Evolutionary conservation across 2,329 filamentous ascomycete species (phyloP), one percentile per base, ranked within the genome.

Genomic region (Sporothrix luriei): DNA sequence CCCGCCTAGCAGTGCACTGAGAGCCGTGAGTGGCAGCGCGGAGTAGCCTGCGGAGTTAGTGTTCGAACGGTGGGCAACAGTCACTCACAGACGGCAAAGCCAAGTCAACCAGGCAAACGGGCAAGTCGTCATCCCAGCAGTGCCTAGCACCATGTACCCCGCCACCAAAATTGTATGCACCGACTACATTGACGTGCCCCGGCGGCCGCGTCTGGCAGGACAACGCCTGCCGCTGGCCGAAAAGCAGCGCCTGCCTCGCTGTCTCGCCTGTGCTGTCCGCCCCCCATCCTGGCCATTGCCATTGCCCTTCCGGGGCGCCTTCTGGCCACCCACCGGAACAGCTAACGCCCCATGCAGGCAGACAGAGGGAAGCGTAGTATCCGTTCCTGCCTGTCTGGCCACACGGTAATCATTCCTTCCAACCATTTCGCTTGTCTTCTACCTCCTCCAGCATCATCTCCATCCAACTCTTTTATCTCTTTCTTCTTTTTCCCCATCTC

Each of bases 91-190:
- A 48, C 46, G 9, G 48, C 16, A 10, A 13, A 49, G 48, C 51
- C 24, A 14, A 38, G 54, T 16, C 54, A 57, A 10, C 54, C 57
- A 68, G 67, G 67, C 55, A 62, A 68, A 48, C 26, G 29, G 24
- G 33, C 59, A 74, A 74, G 72, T 77, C 77, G 77, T 78, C 76
- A 78, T 77, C 75, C 74, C 68, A 73, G 72, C 75, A 72, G 76
- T 75, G 75, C 76, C 76, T 77, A 72, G 70, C 59, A 33, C 10
- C 13, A 68, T 52, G 72, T 73, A 73, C 68, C 57, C 10, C 55
- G 16, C 49, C 57, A 64, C 29, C 5, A 33, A 10, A 26, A 40
- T 59, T 62, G 62, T 48, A 33, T 67, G 62, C 43, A 54, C 1
- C 55, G 38, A 40, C 21, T 73, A 72, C 72, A 38, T 72, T 24